Conservation (phyloP, 345 rosid genomes). For the Combretum micranthum region DNA sequence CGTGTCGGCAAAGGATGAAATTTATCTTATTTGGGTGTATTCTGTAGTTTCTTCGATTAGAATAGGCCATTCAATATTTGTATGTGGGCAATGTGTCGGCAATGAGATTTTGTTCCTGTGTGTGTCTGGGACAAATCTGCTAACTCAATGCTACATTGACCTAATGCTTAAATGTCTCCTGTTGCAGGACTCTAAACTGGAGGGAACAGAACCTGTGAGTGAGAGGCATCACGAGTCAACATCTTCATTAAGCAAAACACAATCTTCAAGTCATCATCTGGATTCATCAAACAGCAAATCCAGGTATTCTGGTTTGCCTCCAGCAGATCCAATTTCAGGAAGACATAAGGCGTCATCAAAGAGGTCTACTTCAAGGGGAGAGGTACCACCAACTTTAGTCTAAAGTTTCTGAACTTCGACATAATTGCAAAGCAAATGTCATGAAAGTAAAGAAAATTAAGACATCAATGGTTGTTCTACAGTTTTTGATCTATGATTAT, state of each 20-base stretch:
- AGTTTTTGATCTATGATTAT: too few relatives aligned
- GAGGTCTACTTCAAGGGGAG: slow-evolving; percentile 55
- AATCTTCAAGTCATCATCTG: slow-evolving; percentile 25
- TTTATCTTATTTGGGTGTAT: too few relatives aligned
- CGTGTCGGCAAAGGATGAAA: too few relatives aligned
- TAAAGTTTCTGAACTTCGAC: background rate
- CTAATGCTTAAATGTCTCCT: background rate
- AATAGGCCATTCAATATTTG: too few relatives aligned
- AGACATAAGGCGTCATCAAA: slow-evolving; percentile 26
- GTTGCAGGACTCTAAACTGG: slow-evolving; percentile 28
- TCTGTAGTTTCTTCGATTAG: too few relatives aligned
- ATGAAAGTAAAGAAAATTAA: background rate
- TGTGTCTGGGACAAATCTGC: too few relatives aligned
- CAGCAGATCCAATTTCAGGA: slow-evolving; percentile 9
- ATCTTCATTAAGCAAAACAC: slow-evolving; percentile 21
- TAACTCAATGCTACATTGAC: too few relatives aligned
- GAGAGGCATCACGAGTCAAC: slow-evolving; percentile 32
- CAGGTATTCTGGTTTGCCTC: slow-evolving; percentile 16
- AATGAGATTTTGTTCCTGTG: too few relatives aligned
- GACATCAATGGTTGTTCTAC: too few relatives aligned
- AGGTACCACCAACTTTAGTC: slow-evolving; percentile 37
- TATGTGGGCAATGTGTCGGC: too few relatives aligned
- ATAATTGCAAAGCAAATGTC: background rate
- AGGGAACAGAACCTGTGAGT: slow-evolving; percentile 25
- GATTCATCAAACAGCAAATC: slow-evolving; percentile 32